Conservation (phyloP, 345 rosid genomes). For the Mercurialis annua region DNA sequence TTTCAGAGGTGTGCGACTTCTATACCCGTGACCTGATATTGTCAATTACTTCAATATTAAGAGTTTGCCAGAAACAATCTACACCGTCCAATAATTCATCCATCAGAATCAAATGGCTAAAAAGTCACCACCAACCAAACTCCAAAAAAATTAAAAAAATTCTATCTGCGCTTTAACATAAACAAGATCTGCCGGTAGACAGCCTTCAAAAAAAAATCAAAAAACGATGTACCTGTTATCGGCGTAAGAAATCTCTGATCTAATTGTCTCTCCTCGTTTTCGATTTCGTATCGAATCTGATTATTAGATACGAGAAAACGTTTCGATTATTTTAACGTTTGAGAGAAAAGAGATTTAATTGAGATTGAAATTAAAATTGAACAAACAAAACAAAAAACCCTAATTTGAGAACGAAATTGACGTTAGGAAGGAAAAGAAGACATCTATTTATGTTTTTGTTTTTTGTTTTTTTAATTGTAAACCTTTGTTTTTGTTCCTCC, state of each 20-base stretch:
- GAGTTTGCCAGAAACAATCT: no score
- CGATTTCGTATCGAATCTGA: neutral
- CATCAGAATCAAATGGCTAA: conserved; percentile 4
- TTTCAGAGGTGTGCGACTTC: no score
- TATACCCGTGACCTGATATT: no score
- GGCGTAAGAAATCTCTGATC: neutral
- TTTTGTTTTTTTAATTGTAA: neutral
- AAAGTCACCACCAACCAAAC: neutral
- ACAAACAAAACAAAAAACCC: neutral
- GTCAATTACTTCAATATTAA: neutral
- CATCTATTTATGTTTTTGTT: neutral
- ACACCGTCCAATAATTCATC: neutral
- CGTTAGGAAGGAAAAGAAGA: conserved; percentile 1
- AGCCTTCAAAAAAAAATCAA: neutral
- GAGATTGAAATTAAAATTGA: neutral
- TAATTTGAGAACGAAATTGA: neutral
- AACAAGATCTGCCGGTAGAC: neutral
- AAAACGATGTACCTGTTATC: neutral
- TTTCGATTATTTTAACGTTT: neutral
- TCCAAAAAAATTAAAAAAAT: neutral
- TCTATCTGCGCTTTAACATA: neutral
- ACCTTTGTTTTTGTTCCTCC: no score
- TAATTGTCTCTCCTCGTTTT: neutral
- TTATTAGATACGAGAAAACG: neutral
- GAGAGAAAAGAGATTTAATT: no score